Evolutionary conservation across 345 rosid genomes (phyloP), one percentile per base, ranked within the genome.

Genomic region (Pseudoturritis turrita): DNA sequence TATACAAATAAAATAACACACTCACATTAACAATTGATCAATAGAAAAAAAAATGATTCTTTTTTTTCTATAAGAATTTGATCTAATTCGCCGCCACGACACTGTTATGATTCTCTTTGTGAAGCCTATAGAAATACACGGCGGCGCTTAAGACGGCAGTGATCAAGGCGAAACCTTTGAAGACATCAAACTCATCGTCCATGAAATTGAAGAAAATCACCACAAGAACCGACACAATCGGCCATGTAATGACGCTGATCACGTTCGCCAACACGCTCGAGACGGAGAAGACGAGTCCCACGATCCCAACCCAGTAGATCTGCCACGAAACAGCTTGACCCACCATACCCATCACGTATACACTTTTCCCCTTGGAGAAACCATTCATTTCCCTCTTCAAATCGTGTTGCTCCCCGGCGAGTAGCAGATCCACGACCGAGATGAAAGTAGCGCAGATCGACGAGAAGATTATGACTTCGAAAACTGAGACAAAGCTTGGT

Each of bases 121-220:
- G 70, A 69, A 76, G 70, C 70, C 60, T 54, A 39, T 1, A 54
- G 71, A 76, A 62, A 47, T 76, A 76, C 54, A 71, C 71, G 8
- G 75, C 65, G 46, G 15, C 70, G 37, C 79, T 76, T 0, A 76
- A 37, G 6, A 35, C 65, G 22, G 79, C 66, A 0, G 75, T 36
- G n/a, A 70, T 3, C 37, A 76, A 76, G 45, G 79, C 65, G 14
- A 56, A 11, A 36, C 71, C 75, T 55, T 76, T 63, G 10, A 63
- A 41, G 2, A 26, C 66, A 23, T 61, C 37, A 11, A 61, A 7
- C 19, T 61, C 51, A 25, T 61, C 37, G 13, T 61, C 50, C 66
- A 9, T 25, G 36, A 35, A 68, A 13, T 63, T 46, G 15, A 70
- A 76, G 61, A 61, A 61, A 22, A 76, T 7, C 6, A 76, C 51